phyloP scores from a whole-genome alignment of 2,329 filamentous ascomycete genomes.

The Coleophoma cylindrospora region DNA sequence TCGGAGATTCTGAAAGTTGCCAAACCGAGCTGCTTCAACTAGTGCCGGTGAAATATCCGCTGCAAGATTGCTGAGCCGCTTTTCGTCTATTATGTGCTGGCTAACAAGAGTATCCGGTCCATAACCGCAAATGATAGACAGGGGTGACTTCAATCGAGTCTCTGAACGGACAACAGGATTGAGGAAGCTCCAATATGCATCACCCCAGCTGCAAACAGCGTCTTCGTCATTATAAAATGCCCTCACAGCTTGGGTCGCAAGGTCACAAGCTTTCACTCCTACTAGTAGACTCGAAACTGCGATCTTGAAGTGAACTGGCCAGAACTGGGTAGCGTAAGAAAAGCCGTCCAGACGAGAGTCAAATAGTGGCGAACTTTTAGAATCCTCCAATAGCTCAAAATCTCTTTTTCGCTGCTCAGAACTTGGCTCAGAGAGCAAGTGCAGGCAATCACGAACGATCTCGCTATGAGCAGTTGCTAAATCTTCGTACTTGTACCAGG shows the following conservation, averaged over 20 bases:
- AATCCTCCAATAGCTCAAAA: no score
- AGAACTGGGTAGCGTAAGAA: background rate
- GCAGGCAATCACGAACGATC: no score
- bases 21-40: background rate
- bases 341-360: background rate
- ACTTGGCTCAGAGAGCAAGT: no score
- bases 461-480: no score
- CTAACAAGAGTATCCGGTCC: background rate
- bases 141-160: background rate
- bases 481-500: no score
- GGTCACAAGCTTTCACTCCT: no score
- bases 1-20: background rate
- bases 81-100: background rate
- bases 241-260: no score
- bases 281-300: no score
- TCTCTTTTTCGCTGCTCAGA: no score
- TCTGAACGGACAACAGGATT: slow-evolving; percentile 4
- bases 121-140: slow-evolving; percentile 5
- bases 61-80: background rate
- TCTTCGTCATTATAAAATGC: no score
- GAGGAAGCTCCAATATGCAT: slow-evolving; percentile 1
- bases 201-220: background rate
- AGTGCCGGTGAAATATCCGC: background rate
- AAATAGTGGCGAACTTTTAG: background rate
- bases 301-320: background rate